Evolutionary conservation across 1,139 yeast species (phyloP), one percentile per base, ranked within the genome.

Genomic region (Hanseniaspora gamundiae): DNA sequence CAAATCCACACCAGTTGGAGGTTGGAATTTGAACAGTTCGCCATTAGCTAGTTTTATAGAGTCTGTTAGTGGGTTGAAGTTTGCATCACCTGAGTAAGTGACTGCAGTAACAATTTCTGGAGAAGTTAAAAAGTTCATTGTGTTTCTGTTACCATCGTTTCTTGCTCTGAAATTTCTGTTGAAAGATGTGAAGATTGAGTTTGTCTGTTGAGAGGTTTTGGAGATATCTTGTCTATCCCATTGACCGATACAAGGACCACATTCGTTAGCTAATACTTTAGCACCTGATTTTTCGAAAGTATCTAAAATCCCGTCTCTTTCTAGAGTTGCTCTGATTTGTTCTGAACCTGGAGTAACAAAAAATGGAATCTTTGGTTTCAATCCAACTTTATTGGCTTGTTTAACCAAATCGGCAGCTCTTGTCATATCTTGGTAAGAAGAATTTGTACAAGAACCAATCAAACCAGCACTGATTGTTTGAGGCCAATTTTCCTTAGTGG

Each of bases 201-300:
- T 88, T 43, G 64, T 65, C 47, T 75, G 80, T 43, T 77, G 71
- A 8, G 82, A 76, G 45, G 74, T 75, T 62, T 81, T 80, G 43
- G 80, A 71, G 42, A 80, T 73, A 50, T 70, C 71, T 44, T 61
- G 66, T 67, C 98, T 79, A 62, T 87, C 95, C 98, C 98, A 91
- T 70, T 91, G 97, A 44, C 98, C 98, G 58, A 91, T 91, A 71
- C 98, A 91, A 51, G 97, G 98, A 47, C 98, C 98, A 71, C 98
- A 91, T 14, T 98, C 98, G 60, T 91, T 91, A 38, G 97, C 95
- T 52, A 91, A 71, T 16, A 91, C 95, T 44, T 78, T 72, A 42
- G 95, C 97, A 46, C 96, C 96, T 56, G 80, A 82, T 42, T 79
- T 73, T 61, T 80, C 80, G 60, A 91, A 86, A 33, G 82, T 78